phyloP scores from a whole-genome alignment of 2,329 filamentous ascomycete species.

The Ophiostoma australiae region DNA sequence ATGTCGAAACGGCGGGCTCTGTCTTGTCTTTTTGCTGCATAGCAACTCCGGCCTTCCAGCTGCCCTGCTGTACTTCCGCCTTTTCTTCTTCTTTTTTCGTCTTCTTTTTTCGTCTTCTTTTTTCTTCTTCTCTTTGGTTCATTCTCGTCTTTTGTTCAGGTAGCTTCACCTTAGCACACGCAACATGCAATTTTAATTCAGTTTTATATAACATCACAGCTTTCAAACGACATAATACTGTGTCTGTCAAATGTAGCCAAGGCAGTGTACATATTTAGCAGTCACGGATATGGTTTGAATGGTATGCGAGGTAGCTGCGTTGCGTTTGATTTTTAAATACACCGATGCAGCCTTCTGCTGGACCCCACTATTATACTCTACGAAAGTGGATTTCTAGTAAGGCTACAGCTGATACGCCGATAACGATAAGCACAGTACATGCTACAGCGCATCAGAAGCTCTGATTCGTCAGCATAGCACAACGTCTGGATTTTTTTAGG shows the following conservation, averaged over 20 bases:
- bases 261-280: neutral
- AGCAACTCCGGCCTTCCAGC: neutral
- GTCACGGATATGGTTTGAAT: neutral
- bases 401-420: constrained; percentile 20
- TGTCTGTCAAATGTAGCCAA: neutral
- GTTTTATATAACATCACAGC: neutral
- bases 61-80: neutral
- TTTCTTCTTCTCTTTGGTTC: neutral
- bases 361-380: neutral
- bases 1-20: neutral
- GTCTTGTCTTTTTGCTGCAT: constrained; percentile 7
- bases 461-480: constrained; percentile 28
- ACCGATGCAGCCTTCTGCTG: neutral
- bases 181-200: neutral
- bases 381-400: neutral
- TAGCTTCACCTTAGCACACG: neutral
- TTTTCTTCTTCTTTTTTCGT: neutral
- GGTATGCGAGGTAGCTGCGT: neutral
- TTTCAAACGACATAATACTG: neutral
- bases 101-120: neutral
- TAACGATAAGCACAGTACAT: constrained; percentile 25
- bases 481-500: constrained; percentile 22
- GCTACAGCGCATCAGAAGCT: constrained; percentile 14
- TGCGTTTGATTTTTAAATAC: neutral
- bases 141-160: neutral